Percentiles rank a stretch among this genome's conserved stretches.
Conservation (phyloP, 1,284 basidiomycete species). For the Irpex rosettiformis region DNA sequence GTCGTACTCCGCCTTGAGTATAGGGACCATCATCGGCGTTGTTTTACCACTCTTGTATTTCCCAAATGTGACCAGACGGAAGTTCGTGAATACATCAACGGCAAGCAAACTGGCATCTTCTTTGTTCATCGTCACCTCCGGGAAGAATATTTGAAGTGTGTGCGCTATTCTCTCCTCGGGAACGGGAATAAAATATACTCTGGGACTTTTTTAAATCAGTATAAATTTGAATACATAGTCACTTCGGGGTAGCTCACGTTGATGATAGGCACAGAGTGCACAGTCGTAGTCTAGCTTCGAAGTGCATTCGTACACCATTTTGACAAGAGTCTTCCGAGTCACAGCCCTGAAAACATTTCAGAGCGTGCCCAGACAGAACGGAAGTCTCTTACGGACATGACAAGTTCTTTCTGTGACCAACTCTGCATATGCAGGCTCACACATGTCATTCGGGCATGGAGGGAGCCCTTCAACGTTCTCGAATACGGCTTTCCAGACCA, state of each 20-base stretch:
- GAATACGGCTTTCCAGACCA: slow-evolving; percentile 10
- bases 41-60: not conserved
- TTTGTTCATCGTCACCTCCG: not conserved
- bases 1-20: not conserved
- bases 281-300: not conserved
- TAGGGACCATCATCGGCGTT: not conserved
- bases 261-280: not conserved
- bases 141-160: not conserved
- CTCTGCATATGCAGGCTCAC: slow-evolving; percentile 14
- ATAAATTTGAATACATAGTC: not conserved
- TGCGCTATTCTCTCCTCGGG: not conserved
- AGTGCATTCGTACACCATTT: not conserved
- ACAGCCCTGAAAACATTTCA: too few species aligned
- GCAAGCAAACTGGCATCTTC: not conserved
- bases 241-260: not conserved
- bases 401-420: not conserved
- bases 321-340: not conserved
- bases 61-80: too few species aligned
- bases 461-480: slow-evolving; percentile 21
- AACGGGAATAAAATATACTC: not conserved
- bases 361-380: too few species aligned
- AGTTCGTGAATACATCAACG: not conserved
- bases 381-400: too few species aligned
- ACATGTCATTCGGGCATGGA: slow-evolving; percentile 29
- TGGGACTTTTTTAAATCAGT: not conserved